Evolutionary conservation across 176 grass and related monocot species (phyloP), one percentile per base, ranked within the genome.

Genomic region (Triticum monococcum): DNA sequence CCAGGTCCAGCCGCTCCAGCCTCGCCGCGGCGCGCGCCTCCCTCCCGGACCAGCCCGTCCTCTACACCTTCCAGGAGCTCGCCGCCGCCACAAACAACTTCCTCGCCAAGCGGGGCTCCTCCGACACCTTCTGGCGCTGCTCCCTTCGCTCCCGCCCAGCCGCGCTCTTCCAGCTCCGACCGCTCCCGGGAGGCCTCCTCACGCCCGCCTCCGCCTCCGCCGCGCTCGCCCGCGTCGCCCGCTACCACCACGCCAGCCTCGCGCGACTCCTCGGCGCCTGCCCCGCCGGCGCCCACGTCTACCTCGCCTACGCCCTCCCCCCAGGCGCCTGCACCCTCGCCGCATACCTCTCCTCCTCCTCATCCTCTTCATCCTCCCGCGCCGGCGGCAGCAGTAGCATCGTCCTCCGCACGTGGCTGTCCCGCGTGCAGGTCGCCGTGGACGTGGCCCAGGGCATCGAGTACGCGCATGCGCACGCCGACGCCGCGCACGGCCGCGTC

Each of bases 21-120:
- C 90, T 91, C 35, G 82, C 88, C 65, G 86, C 88, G 9, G 80
- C 84, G 43, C 86, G 89, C 46, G 77, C 85, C 12, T 88, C 89
- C 12, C 89, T 91, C 3, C 87, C 82, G 54, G 64, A 77, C 74
- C 78, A 76, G 1, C 84, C 88, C 3, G 43, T 64, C 2, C 82
- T 95, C 75, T 97, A 95, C 75, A 25, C 92, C 25, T 95, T 97
- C 82, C 61, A 78, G 0, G 95, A 97, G 85, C 75, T 97, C 54
- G 60, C 84, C 30, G 32, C 82, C 5, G 92, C 92, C 24, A 97
- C 92, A 85, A 95, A 97, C 90, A 85, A 70, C 57, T 97, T 97
- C 89, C 90, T 97, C 86, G 52, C 92, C 45, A 93, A 83, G 83
- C 85, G 91, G 57, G 64, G 28, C 78, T 5, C 73, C 12, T n/a